Conservation (phyloP, 805 yeast genomes). For the Sporopachydermia lactativora region DNA sequence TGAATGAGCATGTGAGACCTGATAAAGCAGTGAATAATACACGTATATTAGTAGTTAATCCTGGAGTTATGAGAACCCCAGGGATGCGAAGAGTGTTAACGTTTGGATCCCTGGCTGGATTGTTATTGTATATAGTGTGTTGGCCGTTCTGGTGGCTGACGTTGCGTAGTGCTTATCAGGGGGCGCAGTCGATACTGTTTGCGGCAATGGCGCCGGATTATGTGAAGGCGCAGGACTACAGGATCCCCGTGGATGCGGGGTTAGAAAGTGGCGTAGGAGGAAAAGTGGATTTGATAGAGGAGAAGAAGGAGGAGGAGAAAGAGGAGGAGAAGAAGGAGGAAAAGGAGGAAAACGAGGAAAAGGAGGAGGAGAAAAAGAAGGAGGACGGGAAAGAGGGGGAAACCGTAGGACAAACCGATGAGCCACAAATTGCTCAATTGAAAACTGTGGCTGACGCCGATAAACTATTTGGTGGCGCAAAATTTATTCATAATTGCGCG, state of each 20-base stretch:
- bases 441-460: neutral
- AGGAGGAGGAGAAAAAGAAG: neutral
- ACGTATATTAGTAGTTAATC: constrained; percentile 65
- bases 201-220: constrained; percentile 63
- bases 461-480: neutral
- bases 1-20: constrained; percentile 44
- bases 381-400: neutral
- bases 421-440: no score
- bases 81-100: constrained; percentile 67
- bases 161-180: constrained; percentile 61
- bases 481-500: neutral
- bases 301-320: neutral
- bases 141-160: constrained; percentile 80
- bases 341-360: neutral
- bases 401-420: no score
- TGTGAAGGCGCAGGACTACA: constrained; percentile 35
- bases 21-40: constrained; percentile 58
- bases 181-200: constrained; percentile 64
- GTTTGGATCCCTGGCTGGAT: constrained; percentile 55
- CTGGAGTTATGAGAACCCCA: constrained; percentile 85
- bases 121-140: constrained; percentile 47
- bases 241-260: neutral
- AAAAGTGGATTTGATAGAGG: no score
- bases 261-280: neutral
- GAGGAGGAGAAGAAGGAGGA: neutral